Evolutionary conservation across 1,139 yeast genomes (phyloP), one percentile per base, ranked within the genome.

Genomic region (Ogataea hybrid): DNA sequence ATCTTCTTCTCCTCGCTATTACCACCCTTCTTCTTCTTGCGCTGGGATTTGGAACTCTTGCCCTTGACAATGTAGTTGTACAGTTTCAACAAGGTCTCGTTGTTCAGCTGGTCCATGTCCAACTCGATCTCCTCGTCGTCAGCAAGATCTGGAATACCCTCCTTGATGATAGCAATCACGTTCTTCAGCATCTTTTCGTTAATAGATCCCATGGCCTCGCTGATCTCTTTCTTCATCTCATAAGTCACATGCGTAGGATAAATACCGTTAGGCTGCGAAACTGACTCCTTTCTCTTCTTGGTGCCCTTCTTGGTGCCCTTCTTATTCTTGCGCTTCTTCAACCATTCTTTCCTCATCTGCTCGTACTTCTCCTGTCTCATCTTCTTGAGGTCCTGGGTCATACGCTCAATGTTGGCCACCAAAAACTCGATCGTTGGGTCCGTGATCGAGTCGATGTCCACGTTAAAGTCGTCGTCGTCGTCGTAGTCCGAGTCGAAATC

Each of bases 221-320:
- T 81, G 43, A 92, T 83, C 62, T 88, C 95, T 62, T 88, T 87
- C 75, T 94, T 92, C 97, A 92, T 92, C 60, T 90, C 97, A 62
- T 87, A 92, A 0, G 97, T 87, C 37, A 84, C 84, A 38, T 78
- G 80, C 5, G 71, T 64, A 35, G 66, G 64, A 36, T 60, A 59
- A 17, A 56, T 39, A 5, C 54, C 41, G 28, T 46, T 45, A 4
- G 48, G 32, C 21, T 29, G 44, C n/a, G 46, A 29, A 8, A 43
- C 37, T 18, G 43, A 41, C 48, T 51, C 56, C 48, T 42, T 42
- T 30, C 43, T 42, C 22, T 47, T 45, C 32, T 47, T 49, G 17
- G 48, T 50, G 43, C 56, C 57, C 41, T 53, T 48, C 38, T 51
- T 49, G 18, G 48, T 49, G 5, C 44, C 40, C 35, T 44, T 50